These are phyloP conservation scores for Cercophora samala DNA, from an alignment of 495 filamentous ascomycete genomes.

Conservation along the genomic window DNA sequence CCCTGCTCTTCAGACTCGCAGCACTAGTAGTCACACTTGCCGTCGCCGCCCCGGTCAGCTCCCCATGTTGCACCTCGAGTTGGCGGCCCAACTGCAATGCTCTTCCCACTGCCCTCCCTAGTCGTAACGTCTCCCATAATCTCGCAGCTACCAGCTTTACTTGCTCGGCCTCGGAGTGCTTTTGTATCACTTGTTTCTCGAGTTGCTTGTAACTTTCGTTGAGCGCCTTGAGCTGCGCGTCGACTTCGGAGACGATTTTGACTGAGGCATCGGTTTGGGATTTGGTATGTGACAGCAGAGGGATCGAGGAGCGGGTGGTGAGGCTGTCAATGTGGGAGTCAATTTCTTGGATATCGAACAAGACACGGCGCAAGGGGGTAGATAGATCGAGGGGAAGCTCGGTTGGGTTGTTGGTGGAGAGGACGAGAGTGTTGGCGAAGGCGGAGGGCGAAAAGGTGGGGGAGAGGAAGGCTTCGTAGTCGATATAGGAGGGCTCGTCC, in stretches of 20 bases:
- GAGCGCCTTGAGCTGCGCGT: constrained; percentile 70
- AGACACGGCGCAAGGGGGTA: constrained; percentile 86
- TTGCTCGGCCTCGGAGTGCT: constrained; percentile 77
- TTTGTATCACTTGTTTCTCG: constrained; percentile 74
- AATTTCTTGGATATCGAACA: constrained; percentile 96
- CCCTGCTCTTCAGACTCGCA: constrained; percentile 40
- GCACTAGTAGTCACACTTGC: constrained; percentile 30
- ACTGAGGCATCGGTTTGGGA: constrained; percentile 64
- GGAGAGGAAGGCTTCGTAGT: constrained; percentile 89
- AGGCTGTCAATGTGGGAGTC: constrained; percentile 91
- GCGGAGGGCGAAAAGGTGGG: constrained; percentile 72
- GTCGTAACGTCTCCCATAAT: constrained; percentile 71
- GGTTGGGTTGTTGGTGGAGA: constrained; percentile 84
- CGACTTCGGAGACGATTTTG: constrained; percentile 66
- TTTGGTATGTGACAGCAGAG: constrained; percentile 75
- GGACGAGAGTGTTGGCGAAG: constrained; percentile 86
- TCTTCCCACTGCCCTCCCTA: constrained; percentile 71
- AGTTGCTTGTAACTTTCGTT: constrained; percentile 81
- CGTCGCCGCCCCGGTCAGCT: constrained; percentile 35
- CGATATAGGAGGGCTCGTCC: constrained; percentile 81
- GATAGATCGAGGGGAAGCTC: constrained; percentile 89
- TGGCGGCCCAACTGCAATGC: constrained; percentile 78
- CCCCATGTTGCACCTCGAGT: constrained; percentile 73
- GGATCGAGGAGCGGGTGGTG: constrained; percentile 78
- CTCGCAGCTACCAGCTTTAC: constrained; percentile 68